These are phyloP conservation scores for Naematelia aurantialba DNA, from an alignment of 768 basidiomycete genomes.

Conservation along the genomic window DNA sequence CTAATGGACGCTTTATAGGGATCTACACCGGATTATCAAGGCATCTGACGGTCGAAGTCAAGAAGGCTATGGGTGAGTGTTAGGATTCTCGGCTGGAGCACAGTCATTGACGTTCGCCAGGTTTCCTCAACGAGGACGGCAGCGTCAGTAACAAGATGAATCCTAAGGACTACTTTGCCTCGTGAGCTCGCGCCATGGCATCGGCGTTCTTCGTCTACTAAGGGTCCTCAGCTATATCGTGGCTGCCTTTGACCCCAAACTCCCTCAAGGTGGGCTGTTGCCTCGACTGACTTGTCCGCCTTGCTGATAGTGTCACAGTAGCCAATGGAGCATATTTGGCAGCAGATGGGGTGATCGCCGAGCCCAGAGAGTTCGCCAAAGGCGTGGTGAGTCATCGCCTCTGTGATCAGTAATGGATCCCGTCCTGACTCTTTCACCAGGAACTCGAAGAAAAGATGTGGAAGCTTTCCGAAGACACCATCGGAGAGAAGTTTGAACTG, in stretches of 20 bases:
- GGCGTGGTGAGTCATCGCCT: constrained; percentile 6
- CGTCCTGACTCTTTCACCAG: background rate
- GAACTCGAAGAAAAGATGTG: constrained; percentile 17
- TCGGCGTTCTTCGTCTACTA: background rate
- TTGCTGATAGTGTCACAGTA: constrained; percentile 2
- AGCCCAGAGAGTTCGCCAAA: constrained; percentile 5
- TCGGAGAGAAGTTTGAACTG: constrained; percentile 19
- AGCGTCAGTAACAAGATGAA: background rate
- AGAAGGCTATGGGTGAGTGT: constrained; percentile 8
- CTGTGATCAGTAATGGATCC: too few species aligned
- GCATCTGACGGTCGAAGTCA: constrained; percentile 5
- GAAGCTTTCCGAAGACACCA: constrained; percentile 11
- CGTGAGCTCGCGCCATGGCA: background rate
- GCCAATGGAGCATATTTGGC: background rate
- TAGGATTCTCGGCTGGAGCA: background rate
- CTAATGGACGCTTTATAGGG: background rate
- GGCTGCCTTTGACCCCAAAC: constrained; percentile 10
- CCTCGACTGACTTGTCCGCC: background rate
- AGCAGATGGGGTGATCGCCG: background rate
- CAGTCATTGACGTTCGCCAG: background rate
- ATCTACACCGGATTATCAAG: constrained; percentile 10
- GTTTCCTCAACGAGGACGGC: constrained; percentile 16
- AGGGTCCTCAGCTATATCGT: constrained; percentile 4
- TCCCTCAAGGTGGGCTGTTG: constrained; percentile 5
- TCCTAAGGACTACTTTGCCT: constrained; percentile 4